phyloP scores from a whole-genome alignment of 2,329 filamentous ascomycete species.

The Talaromyces piceae region DNA sequence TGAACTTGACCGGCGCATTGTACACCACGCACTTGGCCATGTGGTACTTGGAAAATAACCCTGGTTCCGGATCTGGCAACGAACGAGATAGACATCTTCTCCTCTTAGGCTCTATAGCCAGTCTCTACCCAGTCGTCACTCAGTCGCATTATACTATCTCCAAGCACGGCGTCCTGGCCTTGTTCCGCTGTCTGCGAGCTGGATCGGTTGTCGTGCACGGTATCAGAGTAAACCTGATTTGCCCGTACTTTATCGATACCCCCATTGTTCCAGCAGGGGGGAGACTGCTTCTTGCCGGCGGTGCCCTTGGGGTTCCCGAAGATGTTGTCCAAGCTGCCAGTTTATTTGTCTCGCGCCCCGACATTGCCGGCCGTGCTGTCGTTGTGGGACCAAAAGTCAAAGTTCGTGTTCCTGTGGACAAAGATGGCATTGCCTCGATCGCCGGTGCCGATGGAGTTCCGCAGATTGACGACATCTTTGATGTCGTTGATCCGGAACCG shows the following conservation, averaged over 20 bases:
- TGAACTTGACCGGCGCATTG: conserved; percentile 57
- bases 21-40: conserved; percentile 60
- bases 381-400: conserved; percentile 51
- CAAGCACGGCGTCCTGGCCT: conserved; percentile 60
- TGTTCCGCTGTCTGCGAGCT: conserved; percentile 53
- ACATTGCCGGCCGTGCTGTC: conserved; percentile 51
- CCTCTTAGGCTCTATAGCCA: conserved; percentile 57
- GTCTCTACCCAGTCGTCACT: conserved; percentile 35
- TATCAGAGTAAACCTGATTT: conserved; percentile 58
- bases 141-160: conserved; percentile 51
- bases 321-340: conserved; percentile 60
- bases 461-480: conserved; percentile 13
- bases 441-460: conserved; percentile 14
- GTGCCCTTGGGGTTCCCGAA: conserved; percentile 44
- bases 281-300: conserved; percentile 50
- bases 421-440: conserved; percentile 17
- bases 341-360: conserved; percentile 52
- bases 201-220: conserved; percentile 42
- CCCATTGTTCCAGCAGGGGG: conserved; percentile 47
- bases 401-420: conserved; percentile 25
- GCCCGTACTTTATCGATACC: conserved; percentile 60
- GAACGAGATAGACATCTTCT: conserved; percentile 54
- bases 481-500: conserved; percentile 11
- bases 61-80: conserved; percentile 31
- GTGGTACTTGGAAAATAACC: conserved; percentile 50